Conservation (phyloP, 768 basidiomycete species). For the Clavaria fumosa region DNA sequence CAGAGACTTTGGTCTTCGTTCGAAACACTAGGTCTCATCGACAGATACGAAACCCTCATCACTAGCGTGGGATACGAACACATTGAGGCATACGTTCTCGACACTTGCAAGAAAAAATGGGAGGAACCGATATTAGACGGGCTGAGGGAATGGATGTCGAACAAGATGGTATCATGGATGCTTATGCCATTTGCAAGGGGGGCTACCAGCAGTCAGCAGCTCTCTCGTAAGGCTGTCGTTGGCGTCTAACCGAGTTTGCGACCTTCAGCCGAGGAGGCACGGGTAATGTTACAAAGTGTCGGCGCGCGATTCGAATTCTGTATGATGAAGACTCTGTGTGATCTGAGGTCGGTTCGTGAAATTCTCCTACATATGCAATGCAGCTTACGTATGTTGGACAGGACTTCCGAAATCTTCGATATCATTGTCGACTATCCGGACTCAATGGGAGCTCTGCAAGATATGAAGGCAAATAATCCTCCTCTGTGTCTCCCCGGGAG, state of each 20-base stretch:
- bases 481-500: not conserved
- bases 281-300: slow-evolving; percentile 57
- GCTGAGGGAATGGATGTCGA: slow-evolving; percentile 63
- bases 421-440: slow-evolving; percentile 93
- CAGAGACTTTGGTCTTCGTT: slow-evolving; percentile 43
- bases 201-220: slow-evolving; percentile 35
- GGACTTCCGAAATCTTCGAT: slow-evolving; percentile 79
- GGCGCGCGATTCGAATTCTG: slow-evolving; percentile 84
- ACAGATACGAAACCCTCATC: slow-evolving; percentile 73
- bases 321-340: slow-evolving; percentile 80
- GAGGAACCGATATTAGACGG: slow-evolving; percentile 42
- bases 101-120: slow-evolving; percentile 58
- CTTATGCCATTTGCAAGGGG: slow-evolving; percentile 59
- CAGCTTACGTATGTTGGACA: slow-evolving; percentile 12
- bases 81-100: slow-evolving; percentile 60
- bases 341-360: slow-evolving; percentile 45
- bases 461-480: slow-evolving; percentile 49
- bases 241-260: slow-evolving; percentile 3
- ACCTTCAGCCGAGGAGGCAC: slow-evolving; percentile 55
- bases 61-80: slow-evolving; percentile 74
- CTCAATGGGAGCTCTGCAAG: slow-evolving; percentile 69
- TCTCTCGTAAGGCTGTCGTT: slow-evolving; percentile 4
- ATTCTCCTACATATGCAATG: not conserved
- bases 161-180: slow-evolving; percentile 77
- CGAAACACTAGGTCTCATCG: slow-evolving; percentile 57